Percentiles rank a stretch among this genome's conserved stretches.
These are phyloP conservation scores for Quercus aquifolioides DNA, from an alignment of 306 rosid genomes.

Conservation along the genomic window DNA sequence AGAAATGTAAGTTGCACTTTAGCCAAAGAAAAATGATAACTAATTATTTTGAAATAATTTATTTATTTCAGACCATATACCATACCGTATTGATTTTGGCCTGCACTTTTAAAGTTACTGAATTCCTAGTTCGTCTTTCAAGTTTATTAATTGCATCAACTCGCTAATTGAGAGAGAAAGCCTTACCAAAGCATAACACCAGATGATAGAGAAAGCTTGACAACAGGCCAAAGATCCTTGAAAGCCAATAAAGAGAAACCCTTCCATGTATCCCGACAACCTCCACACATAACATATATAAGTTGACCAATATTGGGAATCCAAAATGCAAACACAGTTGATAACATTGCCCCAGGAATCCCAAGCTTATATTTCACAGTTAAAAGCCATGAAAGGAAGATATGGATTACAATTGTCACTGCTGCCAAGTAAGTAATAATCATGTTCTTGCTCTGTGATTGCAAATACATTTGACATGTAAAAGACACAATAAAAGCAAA, in stretches of 20 bases:
- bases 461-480: conserved; percentile 65
- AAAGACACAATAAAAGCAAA: conserved; percentile 38
- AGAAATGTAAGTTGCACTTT: no score
- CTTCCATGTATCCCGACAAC: conserved; percentile 61
- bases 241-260: conserved; percentile 57
- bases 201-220: conserved; percentile 58
- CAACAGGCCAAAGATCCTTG: conserved; percentile 54
- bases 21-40: no score
- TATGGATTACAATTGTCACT: conserved; percentile 36
- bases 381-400: conserved; percentile 53
- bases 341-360: conserved; percentile 51
- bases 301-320: conserved; percentile 53
- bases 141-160: no score
- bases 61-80: no score
- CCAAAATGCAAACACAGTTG: conserved; percentile 40
- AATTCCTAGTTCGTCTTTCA: no score
- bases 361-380: conserved; percentile 49
- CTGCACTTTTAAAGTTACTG: no score
- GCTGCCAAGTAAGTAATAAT: conserved; percentile 53
- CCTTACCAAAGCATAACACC: conserved; percentile 64
- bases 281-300: conserved; percentile 30
- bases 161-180: background rate
- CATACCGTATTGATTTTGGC: no score
- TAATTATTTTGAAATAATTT: no score
- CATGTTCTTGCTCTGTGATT: conserved; percentile 60